Percentiles rank a stretch among this genome's conserved stretches.
Evolutionary conservation across 768 basidiomycete species (phyloP).

Genomic region (Pleurotus eryngii): DNA sequence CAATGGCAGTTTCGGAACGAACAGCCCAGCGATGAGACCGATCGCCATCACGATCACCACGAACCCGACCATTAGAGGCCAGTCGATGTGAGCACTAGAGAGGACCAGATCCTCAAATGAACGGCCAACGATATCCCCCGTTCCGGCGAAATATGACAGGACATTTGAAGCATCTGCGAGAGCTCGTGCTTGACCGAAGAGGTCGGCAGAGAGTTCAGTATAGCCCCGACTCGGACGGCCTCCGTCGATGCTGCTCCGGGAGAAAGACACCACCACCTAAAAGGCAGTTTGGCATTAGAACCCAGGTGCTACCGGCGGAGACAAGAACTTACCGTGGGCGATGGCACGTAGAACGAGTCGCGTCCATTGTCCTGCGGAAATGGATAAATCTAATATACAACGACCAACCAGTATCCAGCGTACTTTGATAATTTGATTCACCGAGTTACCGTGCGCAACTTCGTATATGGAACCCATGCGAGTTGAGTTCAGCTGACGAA

Average conservation of each 20-base stretch:
- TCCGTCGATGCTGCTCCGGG: constrained; percentile 22
- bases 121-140: constrained; percentile 31
- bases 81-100: constrained; percentile 22
- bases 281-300: neutral
- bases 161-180: constrained; percentile 37
- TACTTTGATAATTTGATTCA: constrained; percentile 35
- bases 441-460: constrained; percentile 32
- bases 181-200: constrained; percentile 31
- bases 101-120: constrained; percentile 28
- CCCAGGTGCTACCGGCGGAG: too few species aligned
- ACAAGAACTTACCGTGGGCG: constrained; percentile 30
- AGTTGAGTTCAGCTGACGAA: constrained; percentile 26
- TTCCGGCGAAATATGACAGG: constrained; percentile 39
- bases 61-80: constrained; percentile 22
- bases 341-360: constrained; percentile 36
- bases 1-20: constrained; percentile 1
- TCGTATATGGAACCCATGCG: constrained; percentile 23
- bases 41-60: constrained; percentile 20
- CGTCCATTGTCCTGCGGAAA: constrained; percentile 32
- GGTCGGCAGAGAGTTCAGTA: constrained; percentile 29
- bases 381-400: neutral
- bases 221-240: constrained; percentile 31
- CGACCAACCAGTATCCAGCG: neutral
- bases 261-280: constrained; percentile 36
- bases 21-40: constrained; percentile 27